phyloP scores from a whole-genome alignment of 2,329 filamentous ascomycete genomes.

The Aspergillaceae sp. region DNA sequence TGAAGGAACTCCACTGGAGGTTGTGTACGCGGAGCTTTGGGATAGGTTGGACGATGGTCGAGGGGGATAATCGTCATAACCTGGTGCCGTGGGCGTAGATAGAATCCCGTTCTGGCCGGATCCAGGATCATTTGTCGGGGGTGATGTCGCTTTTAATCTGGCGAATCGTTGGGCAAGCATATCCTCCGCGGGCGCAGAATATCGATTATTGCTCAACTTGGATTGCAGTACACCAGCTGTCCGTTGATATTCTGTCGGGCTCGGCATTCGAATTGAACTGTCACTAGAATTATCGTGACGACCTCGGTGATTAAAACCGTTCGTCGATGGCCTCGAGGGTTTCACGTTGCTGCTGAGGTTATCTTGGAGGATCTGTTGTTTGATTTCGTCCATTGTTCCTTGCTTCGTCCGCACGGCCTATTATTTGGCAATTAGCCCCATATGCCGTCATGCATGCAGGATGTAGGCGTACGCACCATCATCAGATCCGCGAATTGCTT shows the following conservation, averaged over 20 bases:
- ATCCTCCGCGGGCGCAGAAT: slow-evolving; percentile 25
- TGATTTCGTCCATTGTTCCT: slow-evolving; percentile 34
- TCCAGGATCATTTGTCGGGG: slow-evolving; percentile 6
- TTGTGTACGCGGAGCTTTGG: slow-evolving; percentile 11
- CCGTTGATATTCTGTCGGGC: slow-evolving; percentile 30
- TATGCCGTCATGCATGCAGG: not conserved
- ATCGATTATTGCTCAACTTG: slow-evolving; percentile 12
- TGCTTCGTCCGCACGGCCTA: slow-evolving; percentile 34
- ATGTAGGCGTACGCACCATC: slow-evolving; percentile 24
- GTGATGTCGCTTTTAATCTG: slow-evolving; percentile 23
- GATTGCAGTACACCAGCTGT: slow-evolving; percentile 12
- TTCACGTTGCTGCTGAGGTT: slow-evolving; percentile 24
- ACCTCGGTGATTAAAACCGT: slow-evolving; percentile 4
- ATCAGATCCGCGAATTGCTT: slow-evolving; percentile 44
- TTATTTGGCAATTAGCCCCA: slow-evolving; percentile 5
- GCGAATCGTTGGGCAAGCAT: slow-evolving; percentile 36
- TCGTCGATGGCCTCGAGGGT: slow-evolving; percentile 12
- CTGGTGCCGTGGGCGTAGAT: slow-evolving; percentile 7
- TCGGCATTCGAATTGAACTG: slow-evolving; percentile 30
- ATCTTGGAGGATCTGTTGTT: slow-evolving; percentile 32
- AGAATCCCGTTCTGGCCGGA: slow-evolving; percentile 7
- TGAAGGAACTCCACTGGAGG: slow-evolving; percentile 12
- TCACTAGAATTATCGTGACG: slow-evolving; percentile 15
- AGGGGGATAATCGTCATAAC: slow-evolving; percentile 15
- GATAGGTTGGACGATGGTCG: slow-evolving; percentile 15